phyloP scores from a whole-genome alignment of 257 asterid genomes.

The Fraxinus quadrangulata region DNA sequence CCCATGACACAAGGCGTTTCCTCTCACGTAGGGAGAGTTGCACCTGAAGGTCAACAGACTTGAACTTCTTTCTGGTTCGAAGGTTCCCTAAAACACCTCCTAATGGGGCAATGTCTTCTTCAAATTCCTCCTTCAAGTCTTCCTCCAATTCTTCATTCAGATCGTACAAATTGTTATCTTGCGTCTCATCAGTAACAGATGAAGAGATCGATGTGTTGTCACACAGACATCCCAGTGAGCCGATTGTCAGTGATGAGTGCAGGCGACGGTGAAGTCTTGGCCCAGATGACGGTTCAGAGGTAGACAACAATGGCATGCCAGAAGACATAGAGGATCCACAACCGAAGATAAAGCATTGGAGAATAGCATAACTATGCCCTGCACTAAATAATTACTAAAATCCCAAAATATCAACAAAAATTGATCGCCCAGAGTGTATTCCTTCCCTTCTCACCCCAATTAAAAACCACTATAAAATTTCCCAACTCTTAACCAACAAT shows the following conservation, averaged over 20 bases:
- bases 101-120: slow-evolving; percentile 26
- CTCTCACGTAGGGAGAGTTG: slow-evolving; percentile 58
- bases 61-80: slow-evolving; percentile 37
- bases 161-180: slow-evolving; percentile 29
- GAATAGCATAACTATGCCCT: slow-evolving; percentile 37
- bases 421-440: slow-evolving; percentile 27
- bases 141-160: slow-evolving; percentile 5
- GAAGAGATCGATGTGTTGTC: slow-evolving; percentile 38
- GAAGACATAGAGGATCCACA: slow-evolving; percentile 69
- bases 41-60: slow-evolving; percentile 45
- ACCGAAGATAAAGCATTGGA: slow-evolving; percentile 44
- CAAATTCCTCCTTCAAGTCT: slow-evolving; percentile 34
- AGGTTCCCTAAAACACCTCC: slow-evolving; percentile 30
- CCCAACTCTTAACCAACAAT: slow-evolving; percentile 25
- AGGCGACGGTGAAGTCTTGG: slow-evolving; percentile 36
- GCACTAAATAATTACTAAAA: slow-evolving; percentile 23
- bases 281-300: slow-evolving; percentile 45
- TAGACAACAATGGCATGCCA: slow-evolving; percentile 68
- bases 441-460: slow-evolving; percentile 18
- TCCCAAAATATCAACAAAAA: slow-evolving; percentile 25
- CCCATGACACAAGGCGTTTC: slow-evolving; percentile 80
- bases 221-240: slow-evolving; percentile 38
- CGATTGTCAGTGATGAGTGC: slow-evolving; percentile 41
- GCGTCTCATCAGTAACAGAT: slow-evolving; percentile 35
- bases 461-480: slow-evolving; percentile 11